Base-by-base conservation (phyloP, 495 filamentous ascomycete species). In the Penicillium canariense region DNA sequence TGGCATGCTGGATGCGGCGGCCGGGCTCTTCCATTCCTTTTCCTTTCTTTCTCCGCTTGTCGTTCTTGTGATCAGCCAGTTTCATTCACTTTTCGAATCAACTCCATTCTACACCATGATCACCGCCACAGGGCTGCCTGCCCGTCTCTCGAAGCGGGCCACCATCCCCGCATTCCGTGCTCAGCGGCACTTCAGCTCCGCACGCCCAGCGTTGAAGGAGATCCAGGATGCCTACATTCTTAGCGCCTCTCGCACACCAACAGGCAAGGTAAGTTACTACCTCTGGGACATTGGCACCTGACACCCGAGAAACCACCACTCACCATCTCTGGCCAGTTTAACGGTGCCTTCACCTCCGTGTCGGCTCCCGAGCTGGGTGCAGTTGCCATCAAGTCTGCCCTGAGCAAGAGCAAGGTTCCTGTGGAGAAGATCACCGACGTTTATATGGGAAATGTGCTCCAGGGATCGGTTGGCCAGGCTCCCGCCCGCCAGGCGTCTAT, bases 381-480 rank as follows among this genome's bases (percentile, higher is more conserved):
- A 17, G 82, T 85, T 22, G 94, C 90, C 58, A 96, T 98, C 73
- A 91, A 89, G 66, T 87, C 90, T 18, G 94, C 93, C 38, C 68
- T 98, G 39, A 77, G 81, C 59, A 95, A 93, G 62, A 94, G 91
- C 18, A 82, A 82, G 35, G 76, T 97, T 20, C 91, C 93, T 5
- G 65, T 83, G 17, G 81, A 84, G 25, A 84, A 86, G 64, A 87
- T 97, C 60, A 87, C 84, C 27, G 87, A 94, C 79, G 87, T 96
- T 2, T 97, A 97, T 74, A 96, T 97, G 88, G 94, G 94, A 64
- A 93, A 97, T 72, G 94, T 97, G n/a, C 80, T 97, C 17, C 85
- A 91, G 69, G 93, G 81, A 14, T 79, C 79, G 38, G 79, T 91
- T 15, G 94, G 94, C 28, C 94, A 98, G 69, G 83, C 94, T 2